phyloP scores from a whole-genome alignment of 148 eudicot genomes.

The Rhododendron kiyosumense region DNA sequence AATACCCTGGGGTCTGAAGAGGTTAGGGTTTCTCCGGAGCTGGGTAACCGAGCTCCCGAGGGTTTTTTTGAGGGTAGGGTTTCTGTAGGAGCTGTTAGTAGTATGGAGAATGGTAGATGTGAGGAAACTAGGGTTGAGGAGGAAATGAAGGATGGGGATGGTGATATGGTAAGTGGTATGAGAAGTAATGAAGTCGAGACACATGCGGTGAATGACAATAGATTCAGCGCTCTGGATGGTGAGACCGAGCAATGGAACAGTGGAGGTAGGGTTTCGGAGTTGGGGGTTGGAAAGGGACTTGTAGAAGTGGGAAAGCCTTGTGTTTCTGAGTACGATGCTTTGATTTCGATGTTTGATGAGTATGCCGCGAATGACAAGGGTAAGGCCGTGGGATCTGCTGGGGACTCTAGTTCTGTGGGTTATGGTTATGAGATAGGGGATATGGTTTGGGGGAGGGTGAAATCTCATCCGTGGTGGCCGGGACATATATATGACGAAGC shows the following conservation, averaged over 20 bases:
- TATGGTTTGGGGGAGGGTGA: slow-evolving; percentile 99
- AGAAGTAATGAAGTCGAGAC: not conserved
- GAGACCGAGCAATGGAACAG: not conserved
- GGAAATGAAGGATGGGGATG: not conserved
- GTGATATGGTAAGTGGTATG: not conserved
- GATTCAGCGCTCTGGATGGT: not conserved
- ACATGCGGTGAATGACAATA: not conserved
- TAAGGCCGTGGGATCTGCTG: slow-evolving; percentile 12
- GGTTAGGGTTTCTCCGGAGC: slow-evolving; percentile 21
- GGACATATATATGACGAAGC: slow-evolving; percentile 71
- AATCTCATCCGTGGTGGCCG: slow-evolving; percentile 99
- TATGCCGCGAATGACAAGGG: slow-evolving; percentile 20
- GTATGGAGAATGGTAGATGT: not conserved
- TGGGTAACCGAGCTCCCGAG: not conserved
- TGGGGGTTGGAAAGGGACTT: not conserved
- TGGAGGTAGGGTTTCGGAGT: slow-evolving; percentile 7
- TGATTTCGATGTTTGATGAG: slow-evolving; percentile 25
- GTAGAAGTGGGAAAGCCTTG: slow-evolving; percentile 2
- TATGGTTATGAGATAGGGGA: slow-evolving; percentile 66
- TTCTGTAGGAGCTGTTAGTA: slow-evolving; percentile 10
- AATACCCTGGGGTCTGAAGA: slow-evolving; percentile 11
- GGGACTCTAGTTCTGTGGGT: slow-evolving; percentile 20
- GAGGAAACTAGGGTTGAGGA: slow-evolving; percentile 15
- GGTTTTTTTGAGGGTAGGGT: slow-evolving; percentile 19
- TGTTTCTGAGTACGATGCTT: slow-evolving; percentile 14